A percentile compares a stretch with the other conserved stretches of the same genome.
phyloP scores from a whole-genome alignment of 305 asterid species.

The Rubia peregrina region DNA sequence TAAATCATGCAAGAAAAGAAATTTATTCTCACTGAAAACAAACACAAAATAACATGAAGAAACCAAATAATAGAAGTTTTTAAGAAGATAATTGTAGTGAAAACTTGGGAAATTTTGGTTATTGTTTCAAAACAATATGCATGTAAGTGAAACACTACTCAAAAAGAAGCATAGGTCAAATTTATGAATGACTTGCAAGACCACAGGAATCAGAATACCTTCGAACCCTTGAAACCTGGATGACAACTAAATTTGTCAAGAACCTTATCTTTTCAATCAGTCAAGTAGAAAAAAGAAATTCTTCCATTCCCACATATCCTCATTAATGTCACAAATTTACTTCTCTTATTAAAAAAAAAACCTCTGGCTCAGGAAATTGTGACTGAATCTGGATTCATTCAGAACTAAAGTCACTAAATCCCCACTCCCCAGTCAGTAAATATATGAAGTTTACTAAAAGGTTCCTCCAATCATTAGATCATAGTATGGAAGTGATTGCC shows the following conservation, averaged over 20 bases:
- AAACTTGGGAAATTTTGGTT: background rate
- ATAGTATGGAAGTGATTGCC: background rate
- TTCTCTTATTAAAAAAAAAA: background rate
- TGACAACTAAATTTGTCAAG: background rate
- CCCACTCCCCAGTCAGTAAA: background rate
- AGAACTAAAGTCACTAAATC: background rate
- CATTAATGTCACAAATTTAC: background rate
- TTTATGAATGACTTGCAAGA: background rate
- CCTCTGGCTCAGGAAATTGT: background rate
- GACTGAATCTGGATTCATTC: background rate
- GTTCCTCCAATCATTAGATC: background rate
- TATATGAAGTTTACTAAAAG: background rate
- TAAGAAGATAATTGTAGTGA: background rate
- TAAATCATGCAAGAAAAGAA: conserved; percentile 20
- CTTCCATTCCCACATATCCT: background rate
- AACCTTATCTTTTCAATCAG: background rate
- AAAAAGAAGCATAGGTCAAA: background rate
- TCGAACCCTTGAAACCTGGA: background rate
- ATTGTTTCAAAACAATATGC: no score
- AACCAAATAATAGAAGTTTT: background rate
- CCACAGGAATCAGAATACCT: background rate
- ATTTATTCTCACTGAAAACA: background rate
- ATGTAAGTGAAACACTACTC: background rate
- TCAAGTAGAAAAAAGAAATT: background rate
- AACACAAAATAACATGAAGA: background rate